Evolutionary conservation across 371 early-diverging fungal species (phyloP).

Genomic region (Mortierella sp.): DNA sequence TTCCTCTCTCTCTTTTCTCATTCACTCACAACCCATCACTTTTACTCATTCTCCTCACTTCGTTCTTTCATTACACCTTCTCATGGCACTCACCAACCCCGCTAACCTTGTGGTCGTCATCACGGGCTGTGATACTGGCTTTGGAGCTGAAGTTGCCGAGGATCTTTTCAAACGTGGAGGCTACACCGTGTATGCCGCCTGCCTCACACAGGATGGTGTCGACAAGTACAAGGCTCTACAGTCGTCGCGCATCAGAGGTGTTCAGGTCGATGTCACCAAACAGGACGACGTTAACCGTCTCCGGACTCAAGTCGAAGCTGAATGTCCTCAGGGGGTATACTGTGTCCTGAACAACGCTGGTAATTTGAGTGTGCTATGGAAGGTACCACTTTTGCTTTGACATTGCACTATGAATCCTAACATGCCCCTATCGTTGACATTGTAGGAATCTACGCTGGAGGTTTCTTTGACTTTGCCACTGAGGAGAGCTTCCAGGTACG

Average conservation of each 20-base stretch:
- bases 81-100: too few relatives aligned
- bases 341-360: slow-evolving; percentile 53
- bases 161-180: slow-evolving; percentile 41
- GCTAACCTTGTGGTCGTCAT: slow-evolving; percentile 38
- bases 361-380: slow-evolving; percentile 13
- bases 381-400: background rate
- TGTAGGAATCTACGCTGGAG: slow-evolving; percentile 42
- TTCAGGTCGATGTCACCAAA: slow-evolving; percentile 50
- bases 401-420: background rate
- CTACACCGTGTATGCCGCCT: slow-evolving; percentile 49
- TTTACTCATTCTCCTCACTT: too few relatives aligned
- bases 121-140: slow-evolving; percentile 51
- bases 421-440: too few relatives aligned
- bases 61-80: too few relatives aligned
- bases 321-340: slow-evolving; percentile 52
- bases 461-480: slow-evolving; percentile 45
- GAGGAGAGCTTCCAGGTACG: slow-evolving; percentile 53
- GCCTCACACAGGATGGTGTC: slow-evolving; percentile 35
- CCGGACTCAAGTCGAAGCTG: slow-evolving; percentile 39
- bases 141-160: slow-evolving; percentile 40
- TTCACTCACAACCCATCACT: too few relatives aligned
- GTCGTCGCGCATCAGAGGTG: slow-evolving; percentile 40
- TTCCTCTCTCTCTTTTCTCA: too few relatives aligned
- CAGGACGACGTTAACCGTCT: slow-evolving; percentile 48
- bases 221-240: slow-evolving; percentile 34